Base-by-base conservation (phyloP, 1,284 basidiomycete genomes). In the Malassezia japonica region DNA sequence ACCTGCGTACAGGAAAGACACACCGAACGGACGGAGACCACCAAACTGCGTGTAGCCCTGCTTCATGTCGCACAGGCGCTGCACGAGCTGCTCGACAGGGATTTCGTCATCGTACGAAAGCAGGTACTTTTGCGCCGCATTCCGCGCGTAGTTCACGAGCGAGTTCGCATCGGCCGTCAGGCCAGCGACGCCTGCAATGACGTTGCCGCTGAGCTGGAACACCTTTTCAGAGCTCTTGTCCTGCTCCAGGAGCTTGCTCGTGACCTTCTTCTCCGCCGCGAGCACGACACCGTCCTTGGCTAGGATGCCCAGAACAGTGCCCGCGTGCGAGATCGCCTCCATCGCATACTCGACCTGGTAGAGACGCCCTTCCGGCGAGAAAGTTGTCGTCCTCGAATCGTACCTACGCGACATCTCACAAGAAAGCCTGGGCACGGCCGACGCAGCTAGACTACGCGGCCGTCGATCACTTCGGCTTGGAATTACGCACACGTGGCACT, bases 211-310 rank as follows among this genome's bases (percentile, higher is more conserved):
- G 60, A 96, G 78, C 46, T 90, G 75, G 75, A 90, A 96, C 75
- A 98, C 87, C 82, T 98, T 96, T 81, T 98, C 92, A 42, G 87
- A 88, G 63, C 88, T 92, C 16, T 65, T 68, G 34, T 87, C 87
- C 73, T 90, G 89, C 47, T 98, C 92, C 53, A 98, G 81, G 38
- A 98, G 82, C 76, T 98, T 98, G 42, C 90, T 90, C 0, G 94
- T 96, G 34, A 98, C 90, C 77, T 94, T 94, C 83, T 98, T 98
- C 79, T 98, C 92, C 6, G 92, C 92, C 0, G 90, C 92, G n/a
- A 98, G 80, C 2, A 96, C 90, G 32, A 98, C 87, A 1, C 94
- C 92, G 40, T 58, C 74, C 62, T 86, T 88, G 18, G 89, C 87
- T n/a, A 94, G 79, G 48, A 95, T 85, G 34, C 89, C 90, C 25